Conservation (phyloP, 495 filamentous ascomycete genomes). For the Hypoxylon lienhwacheense region DNA sequence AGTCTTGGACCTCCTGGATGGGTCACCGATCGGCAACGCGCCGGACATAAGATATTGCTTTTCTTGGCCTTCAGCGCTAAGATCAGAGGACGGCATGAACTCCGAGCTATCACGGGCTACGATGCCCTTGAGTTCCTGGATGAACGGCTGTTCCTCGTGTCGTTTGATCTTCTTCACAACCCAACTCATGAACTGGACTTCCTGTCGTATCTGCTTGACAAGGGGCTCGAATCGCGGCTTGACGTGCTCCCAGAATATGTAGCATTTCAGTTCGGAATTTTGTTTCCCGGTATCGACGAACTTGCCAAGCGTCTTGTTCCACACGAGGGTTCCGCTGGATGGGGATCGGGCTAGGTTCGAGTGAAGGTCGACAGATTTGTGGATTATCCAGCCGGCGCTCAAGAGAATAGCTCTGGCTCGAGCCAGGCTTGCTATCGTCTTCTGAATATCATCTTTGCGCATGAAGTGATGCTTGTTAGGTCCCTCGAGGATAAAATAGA, state of each 20-base stretch:
- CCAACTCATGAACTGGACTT: conserved; percentile 1
- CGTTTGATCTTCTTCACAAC: not conserved
- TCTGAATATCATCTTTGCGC: not conserved
- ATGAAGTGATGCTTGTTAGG: conserved; percentile 4
- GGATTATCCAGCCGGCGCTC: conserved; percentile 3
- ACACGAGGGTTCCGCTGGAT: not conserved
- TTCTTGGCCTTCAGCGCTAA: not conserved
- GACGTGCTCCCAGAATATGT: not conserved
- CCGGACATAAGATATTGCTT: conserved; percentile 10
- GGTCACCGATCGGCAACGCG: not conserved
- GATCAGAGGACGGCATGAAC: not conserved
- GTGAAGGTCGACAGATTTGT: not conserved
- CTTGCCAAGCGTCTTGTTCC: not conserved
- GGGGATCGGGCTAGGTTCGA: not conserved
- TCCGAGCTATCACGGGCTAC: not conserved
- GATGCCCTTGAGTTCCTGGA: not conserved
- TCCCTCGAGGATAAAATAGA: conserved; percentile 7
- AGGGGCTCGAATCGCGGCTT: not conserved
- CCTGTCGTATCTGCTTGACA: not conserved
- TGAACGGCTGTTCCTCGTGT: not conserved
- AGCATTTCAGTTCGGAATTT: not conserved
- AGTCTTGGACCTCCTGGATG: not conserved
- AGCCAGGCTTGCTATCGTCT: not conserved
- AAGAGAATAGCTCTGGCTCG: not conserved
- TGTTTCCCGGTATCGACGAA: not conserved